A percentile compares a stretch with the other conserved stretches of the same genome.
Evolutionary conservation across 2,329 filamentous ascomycete genomes (phyloP).

Genomic region (Hypoxylon sp.): DNA sequence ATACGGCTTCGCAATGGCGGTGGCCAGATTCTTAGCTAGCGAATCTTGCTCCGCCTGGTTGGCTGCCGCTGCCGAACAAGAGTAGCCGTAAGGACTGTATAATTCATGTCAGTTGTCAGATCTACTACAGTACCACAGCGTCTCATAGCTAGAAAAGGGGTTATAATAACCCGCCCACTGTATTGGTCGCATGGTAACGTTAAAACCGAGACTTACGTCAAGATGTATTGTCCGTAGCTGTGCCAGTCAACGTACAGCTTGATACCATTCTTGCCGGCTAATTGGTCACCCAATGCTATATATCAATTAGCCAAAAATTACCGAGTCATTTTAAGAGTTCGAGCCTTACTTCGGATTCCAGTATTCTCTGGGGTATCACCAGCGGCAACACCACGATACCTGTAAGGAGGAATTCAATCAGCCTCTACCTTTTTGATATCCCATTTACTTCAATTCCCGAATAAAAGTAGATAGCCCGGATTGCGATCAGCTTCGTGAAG

Average conservation of each 20-base stretch:
- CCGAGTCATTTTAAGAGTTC: not conserved
- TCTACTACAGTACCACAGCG: not conserved
- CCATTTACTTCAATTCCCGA: not conserved
- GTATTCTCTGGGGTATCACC: conserved; percentile 66
- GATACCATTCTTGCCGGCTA: conserved; percentile 55
- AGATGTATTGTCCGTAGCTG: conserved; percentile 52
- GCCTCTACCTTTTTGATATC: not conserved
- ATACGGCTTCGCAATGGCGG: conserved; percentile 46
- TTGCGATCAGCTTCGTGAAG: not conserved
- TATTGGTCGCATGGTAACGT: not conserved
- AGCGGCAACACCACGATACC: conserved; percentile 59
- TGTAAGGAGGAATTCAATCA: conserved; percentile 49
- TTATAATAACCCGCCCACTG: not conserved
- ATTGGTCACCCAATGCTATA: conserved; percentile 62
- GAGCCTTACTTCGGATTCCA: conserved; percentile 52
- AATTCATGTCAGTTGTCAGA: conserved; percentile 12
- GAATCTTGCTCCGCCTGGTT: conserved; percentile 49
- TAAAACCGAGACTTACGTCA: conserved; percentile 43
- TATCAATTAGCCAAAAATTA: conserved; percentile 30
- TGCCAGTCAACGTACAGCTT: conserved; percentile 53
- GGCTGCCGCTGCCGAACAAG: conserved; percentile 47
- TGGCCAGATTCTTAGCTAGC: conserved; percentile 55
- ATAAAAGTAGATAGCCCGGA: not conserved
- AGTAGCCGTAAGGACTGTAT: conserved; percentile 51
- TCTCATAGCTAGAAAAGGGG: conserved; percentile 1